Base-by-base conservation (phyloP, 345 rosid species). In the Populus simonii region DNA sequence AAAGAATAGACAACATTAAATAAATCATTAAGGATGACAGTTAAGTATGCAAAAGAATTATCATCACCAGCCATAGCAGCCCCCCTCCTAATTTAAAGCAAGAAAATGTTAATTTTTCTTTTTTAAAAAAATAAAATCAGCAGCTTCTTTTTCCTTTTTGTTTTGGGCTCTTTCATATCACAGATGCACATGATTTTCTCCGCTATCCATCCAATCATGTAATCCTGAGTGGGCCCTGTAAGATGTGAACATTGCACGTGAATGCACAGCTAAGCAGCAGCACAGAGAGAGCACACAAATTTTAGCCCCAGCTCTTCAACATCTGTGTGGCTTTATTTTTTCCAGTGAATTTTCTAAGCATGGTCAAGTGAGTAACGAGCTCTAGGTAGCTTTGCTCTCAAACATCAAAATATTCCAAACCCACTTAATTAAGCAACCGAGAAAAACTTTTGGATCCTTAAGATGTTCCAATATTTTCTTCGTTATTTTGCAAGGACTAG, bases 161-260 rank as follows among this genome's bases (percentile, higher is more conserved):
- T 57, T 41, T 36, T 43, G 18, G 33, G 53, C 53, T 63, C 22
- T 23, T 72, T 65, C 18, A 49, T 74, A 55, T 68, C 77, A 38
- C 76, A 38, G 67, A 39, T 72, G 85, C 85, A 84, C 84, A 80
- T 86, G 87, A 66, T 69, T 41, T 74, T 63, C 61, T 72, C 82
- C 45, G 85, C 74, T 72, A 83, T 74, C 79, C 87, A 83, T 36
- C 47, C 74, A 70, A 86, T 87, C 83, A 89, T 87, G 85, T 74
- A 73, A 41, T 78, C 47, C 76, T 62, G 70, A 74, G 81, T 84
- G 86, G 92, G 81, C 89, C 94, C 88, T 78, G 35, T 80, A 61
- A 39, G 57, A 71, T 12, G 81, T 35, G 76, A 83, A 88, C 90
- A 88, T 47, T 77, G 83, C 94, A 88, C 90, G 92, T 89, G 92